These are phyloP conservation scores for Vanilla planifolia DNA, from an alignment of 106 monocot species.

Conservation along the genomic window DNA sequence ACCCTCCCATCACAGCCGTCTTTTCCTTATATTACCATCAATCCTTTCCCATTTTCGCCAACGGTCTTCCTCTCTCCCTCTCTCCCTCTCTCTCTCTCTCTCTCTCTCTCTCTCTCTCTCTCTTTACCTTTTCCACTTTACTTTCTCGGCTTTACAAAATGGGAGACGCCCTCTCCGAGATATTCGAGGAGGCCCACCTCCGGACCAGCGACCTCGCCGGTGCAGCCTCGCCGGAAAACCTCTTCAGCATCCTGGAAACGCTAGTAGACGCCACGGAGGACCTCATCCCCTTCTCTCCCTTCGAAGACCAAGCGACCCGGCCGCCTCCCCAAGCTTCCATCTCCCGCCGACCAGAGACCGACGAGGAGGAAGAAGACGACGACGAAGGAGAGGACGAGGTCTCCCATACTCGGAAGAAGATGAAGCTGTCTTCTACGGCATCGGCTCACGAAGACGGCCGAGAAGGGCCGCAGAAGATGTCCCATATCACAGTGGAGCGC, in stretches of 20 bases:
- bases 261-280: constrained; percentile 26
- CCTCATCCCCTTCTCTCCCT: constrained; percentile 8
- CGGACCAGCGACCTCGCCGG: constrained; percentile 12
- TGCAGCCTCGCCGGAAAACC: constrained; percentile 43
- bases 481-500: constrained; percentile 87
- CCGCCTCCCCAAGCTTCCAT: background rate
- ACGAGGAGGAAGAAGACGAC: constrained; percentile 21
- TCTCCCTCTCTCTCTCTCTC: background rate
- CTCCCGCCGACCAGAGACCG: background rate
- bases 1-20: constrained; percentile 16
- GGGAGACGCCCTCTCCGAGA: constrained; percentile 31
- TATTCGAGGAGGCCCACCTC: constrained; percentile 36
- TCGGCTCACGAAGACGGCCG: background rate
- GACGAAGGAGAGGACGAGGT: background rate
- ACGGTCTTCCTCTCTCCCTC: constrained; percentile 7
- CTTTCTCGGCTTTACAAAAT: constrained; percentile 8
- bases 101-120: constrained; percentile 2
- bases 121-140: background rate
- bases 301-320: constrained; percentile 1
- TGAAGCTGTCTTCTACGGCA: constrained; percentile 6
- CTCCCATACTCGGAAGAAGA: constrained; percentile 48
- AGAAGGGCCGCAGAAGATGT: constrained; percentile 42
- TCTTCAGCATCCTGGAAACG: constrained; percentile 58
- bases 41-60: constrained; percentile 8
- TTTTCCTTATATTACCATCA: constrained; percentile 13